Evolutionary conservation across 805 yeast species (phyloP), one percentile per base, ranked within the genome.

Genomic region (Candida tibetensis): DNA sequence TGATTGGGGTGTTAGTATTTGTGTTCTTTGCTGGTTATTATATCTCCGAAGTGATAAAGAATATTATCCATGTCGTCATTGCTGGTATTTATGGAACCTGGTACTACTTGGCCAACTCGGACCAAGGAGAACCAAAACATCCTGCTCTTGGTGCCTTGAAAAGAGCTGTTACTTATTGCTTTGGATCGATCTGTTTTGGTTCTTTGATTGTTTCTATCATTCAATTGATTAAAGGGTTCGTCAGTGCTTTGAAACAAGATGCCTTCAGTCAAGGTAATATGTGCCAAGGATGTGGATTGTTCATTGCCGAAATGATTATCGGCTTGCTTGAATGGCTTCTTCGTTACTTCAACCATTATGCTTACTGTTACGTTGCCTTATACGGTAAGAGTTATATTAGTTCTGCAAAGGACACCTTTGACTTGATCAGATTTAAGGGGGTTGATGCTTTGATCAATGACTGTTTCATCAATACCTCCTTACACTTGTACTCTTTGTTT

Each of bases 171-270:
- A 84, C 95, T 3, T 84, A 81, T 56, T 86, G 95, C 7, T 83
- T 89, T 53, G 97, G 98, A 2, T 85, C 95, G 2, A 82, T 90
- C 39, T 84, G 95, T 57, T 84, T 86, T 54, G 96, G 96, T 0
- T 82, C 88, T 2, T 60, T 84, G 52, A 72, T 84, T 56, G 85
- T 85, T 28, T 78, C 87, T 0, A 45, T 87, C 17, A 73, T 88
- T 45, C 91, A 86, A 53, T 71, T 87, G 12, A 45, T 85, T 30
- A 74, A 79, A 44, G 81, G 77, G 36, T 53, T 76, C 4, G 53
- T 86, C 28, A 67, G 71, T 14, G 57, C 79, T 16, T 53, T 79
- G 34, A 75, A 79, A 52, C 75, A 73, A 36, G 68, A 71, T 45
- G 73, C 79, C 17, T 70, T 75, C 17, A 66, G 64, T 22, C 72